phyloP scores from a whole-genome alignment of 2,329 filamentous ascomycete genomes.

The Stachybotrys elegans region DNA sequence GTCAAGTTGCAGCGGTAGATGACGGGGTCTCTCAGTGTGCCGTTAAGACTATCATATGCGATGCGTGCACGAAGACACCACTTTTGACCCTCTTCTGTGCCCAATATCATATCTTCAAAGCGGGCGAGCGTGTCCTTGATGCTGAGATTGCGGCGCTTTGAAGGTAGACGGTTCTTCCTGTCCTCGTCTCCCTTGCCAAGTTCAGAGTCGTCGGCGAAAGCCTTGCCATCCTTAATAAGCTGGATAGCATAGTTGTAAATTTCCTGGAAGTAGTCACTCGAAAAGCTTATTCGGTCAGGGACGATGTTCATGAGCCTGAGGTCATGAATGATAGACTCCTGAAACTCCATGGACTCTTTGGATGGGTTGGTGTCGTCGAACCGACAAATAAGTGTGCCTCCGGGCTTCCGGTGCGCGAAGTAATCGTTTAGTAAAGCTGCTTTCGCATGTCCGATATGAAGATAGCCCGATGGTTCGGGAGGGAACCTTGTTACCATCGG shows the following conservation, averaged over 20 bases:
- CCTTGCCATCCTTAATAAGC: conserved; percentile 75
- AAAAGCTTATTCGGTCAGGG: conserved; percentile 75
- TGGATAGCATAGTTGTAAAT: conserved; percentile 73
- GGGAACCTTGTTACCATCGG: conserved; percentile 82
- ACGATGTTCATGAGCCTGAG: conserved; percentile 78
- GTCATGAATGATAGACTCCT: conserved; percentile 84
- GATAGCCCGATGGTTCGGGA: conserved; percentile 82
- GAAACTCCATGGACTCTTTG: conserved; percentile 88
- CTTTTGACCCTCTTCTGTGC: neutral
- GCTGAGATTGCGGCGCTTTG: neutral
- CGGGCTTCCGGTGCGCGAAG: conserved; percentile 85
- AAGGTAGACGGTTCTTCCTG: conserved; percentile 64
- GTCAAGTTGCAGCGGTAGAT: neutral
- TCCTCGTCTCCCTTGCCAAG: conserved; percentile 77
- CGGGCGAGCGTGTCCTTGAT: neutral
- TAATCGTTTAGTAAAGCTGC: conserved; percentile 84
- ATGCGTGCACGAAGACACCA: neutral
- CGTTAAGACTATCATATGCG: neutral
- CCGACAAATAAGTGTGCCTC: conserved; percentile 76
- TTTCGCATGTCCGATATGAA: conserved; percentile 88
- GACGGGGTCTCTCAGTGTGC: neutral
- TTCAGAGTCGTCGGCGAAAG: conserved; percentile 83
- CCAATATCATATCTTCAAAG: neutral
- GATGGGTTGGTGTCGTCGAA: conserved; percentile 93
- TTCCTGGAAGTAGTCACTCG: conserved; percentile 84